Conservation (phyloP, 1,284 basidiomycete genomes). For the Ustilago sp. region DNA sequence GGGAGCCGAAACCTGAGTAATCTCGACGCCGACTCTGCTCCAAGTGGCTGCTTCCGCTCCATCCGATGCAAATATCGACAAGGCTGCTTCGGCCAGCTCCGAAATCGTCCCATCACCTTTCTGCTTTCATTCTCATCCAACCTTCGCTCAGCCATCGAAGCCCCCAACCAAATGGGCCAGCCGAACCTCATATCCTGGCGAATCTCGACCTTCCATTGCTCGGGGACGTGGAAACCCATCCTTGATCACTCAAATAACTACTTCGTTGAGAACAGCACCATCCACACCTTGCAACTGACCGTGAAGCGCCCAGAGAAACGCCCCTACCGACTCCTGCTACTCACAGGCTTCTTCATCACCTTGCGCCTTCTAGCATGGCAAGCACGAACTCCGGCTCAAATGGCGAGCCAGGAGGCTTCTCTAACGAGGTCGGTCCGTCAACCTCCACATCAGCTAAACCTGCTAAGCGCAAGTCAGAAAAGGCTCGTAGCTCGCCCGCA, state of each 20-base stretch:
- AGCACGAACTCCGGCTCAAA: conserved; percentile 13
- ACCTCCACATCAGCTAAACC: conserved; percentile 13
- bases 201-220: not conserved
- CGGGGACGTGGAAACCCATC: not conserved
- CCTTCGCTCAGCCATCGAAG: not conserved
- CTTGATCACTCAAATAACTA: conserved; percentile 23
- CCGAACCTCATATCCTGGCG: not conserved
- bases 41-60: conserved; percentile 14
- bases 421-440: conserved; percentile 7
- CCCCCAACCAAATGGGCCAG: not conserved
- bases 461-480: conserved; percentile 34
- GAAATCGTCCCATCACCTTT: conserved; percentile 7
- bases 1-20: conserved; percentile 2
- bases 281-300: not conserved
- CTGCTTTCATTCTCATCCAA: not conserved
- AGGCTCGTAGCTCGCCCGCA: conserved; percentile 14
- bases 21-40: conserved; percentile 3
- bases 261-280: not conserved
- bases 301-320: not conserved
- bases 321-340: not conserved
- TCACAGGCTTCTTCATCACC: not conserved
- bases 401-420: conserved; percentile 25
- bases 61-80: conserved; percentile 9
- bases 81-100: conserved; percentile 13
- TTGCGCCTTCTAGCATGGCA: not conserved